Conservation (phyloP, 495 filamentous ascomycete genomes). For the Pyrenula massariospora region DNA sequence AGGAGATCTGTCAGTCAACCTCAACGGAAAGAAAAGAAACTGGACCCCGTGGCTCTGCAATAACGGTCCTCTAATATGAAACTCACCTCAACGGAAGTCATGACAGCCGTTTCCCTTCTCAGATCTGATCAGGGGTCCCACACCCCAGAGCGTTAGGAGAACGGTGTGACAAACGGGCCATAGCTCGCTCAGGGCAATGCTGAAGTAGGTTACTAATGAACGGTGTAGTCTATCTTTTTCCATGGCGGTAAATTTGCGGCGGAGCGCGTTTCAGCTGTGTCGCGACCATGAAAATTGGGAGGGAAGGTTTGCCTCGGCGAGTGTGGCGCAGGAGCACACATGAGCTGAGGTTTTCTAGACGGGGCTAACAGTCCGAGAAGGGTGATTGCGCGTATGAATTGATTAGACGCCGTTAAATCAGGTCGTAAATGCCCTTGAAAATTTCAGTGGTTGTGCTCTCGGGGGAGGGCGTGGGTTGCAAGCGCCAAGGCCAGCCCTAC, state of each 20-base stretch:
- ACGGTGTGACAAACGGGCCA: not conserved
- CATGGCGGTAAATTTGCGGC: not conserved
- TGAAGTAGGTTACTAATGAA: not conserved
- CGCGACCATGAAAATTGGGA: not conserved
- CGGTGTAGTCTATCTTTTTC: not conserved
- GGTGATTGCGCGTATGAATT: too few species aligned
- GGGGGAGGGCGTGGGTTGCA: too few species aligned
- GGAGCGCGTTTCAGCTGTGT: not conserved
- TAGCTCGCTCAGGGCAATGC: not conserved
- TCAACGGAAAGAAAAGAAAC: not conserved
- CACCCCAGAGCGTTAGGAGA: not conserved
- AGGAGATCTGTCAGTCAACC: not conserved
- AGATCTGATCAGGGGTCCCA: not conserved
- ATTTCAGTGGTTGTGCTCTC: too few species aligned
- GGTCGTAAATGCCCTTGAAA: too few species aligned
- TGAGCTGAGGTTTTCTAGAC: too few species aligned
- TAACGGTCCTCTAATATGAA: not conserved
- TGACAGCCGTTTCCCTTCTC: not conserved
- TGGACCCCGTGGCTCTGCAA: not conserved
- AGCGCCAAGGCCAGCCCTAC: too few species aligned
- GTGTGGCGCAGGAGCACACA: too few species aligned
- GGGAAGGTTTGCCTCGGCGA: not conserved
- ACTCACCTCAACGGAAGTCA: not conserved
- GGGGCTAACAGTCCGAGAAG: too few species aligned
- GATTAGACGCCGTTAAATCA: too few species aligned